A percentile compares a stretch with the other conserved stretches of the same genome.
Evolutionary conservation across 768 basidiomycete genomes (phyloP).

Genomic region (Cystobasidium onofrii): DNA sequence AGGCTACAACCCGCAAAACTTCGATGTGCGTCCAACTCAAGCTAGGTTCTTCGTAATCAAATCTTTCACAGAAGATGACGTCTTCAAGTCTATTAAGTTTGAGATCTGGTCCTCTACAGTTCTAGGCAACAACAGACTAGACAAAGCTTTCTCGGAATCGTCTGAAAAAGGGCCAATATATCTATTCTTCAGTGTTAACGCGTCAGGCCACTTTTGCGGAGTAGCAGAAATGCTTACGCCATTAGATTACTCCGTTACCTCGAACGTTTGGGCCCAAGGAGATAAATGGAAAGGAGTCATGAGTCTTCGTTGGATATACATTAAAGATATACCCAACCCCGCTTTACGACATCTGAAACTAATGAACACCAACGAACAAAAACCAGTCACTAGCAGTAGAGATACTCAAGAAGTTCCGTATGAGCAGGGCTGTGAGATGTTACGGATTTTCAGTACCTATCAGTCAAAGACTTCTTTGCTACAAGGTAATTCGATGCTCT

Average conservation of each 20-base stretch:
- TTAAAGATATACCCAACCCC: constrained; percentile 70
- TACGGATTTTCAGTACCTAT: constrained; percentile 87
- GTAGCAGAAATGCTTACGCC: constrained; percentile 98
- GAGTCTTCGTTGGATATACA: constrained; percentile 95
- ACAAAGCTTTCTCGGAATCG: constrained; percentile 95
- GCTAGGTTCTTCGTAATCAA: constrained; percentile 97
- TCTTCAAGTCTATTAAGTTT: constrained; percentile 75
- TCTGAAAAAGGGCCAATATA: constrained; percentile 87
- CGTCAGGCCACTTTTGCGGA: constrained; percentile 82
- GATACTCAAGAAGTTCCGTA: constrained; percentile 95
- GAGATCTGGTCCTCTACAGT: constrained; percentile 47
- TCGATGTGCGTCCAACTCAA: constrained; percentile 68
- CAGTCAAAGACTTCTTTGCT: constrained; percentile 62
- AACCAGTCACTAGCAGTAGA: constrained; percentile 94
- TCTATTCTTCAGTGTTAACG: constrained; percentile 95
- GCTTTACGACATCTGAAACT: constrained; percentile 80
- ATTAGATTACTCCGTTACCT: constrained; percentile 87
- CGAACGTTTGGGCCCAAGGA: constrained; percentile 87
- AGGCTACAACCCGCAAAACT: constrained; percentile 80
- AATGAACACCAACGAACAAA: constrained; percentile 95
- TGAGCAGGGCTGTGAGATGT: constrained; percentile 93
- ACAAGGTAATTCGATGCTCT: background rate
- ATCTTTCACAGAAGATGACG: constrained; percentile 97
- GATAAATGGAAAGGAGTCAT: constrained; percentile 99
- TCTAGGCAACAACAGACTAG: constrained; percentile 83